Percentiles rank a stretch among this genome's conserved stretches.
Conservation (phyloP, 1,284 basidiomycete species). For the Ceratobasidium sp. region DNA sequence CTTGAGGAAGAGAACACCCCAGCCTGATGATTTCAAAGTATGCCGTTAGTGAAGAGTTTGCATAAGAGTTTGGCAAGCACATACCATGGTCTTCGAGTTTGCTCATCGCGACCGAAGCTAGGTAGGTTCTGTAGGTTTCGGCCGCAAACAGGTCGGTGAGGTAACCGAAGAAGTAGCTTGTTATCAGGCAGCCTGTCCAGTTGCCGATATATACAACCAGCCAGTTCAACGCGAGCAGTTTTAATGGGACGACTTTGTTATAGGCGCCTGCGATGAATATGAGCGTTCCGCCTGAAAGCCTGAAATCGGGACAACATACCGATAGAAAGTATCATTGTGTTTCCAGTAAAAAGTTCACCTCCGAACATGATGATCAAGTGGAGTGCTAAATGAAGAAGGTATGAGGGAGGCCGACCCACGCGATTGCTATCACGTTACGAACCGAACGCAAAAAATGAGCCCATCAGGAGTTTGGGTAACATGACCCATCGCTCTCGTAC, state of each 20-base stretch:
- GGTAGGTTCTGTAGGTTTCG: conserved; percentile 22
- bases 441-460: conserved; percentile 33
- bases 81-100: conserved; percentile 24
- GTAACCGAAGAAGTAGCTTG: conserved; percentile 43
- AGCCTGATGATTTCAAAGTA: too few relatives aligned
- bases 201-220: conserved; percentile 44
- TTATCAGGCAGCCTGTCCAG: conserved; percentile 43
- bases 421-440: conserved; percentile 25
- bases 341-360: conserved; percentile 45
- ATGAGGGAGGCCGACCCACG: conserved; percentile 36
- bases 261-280: neutral
- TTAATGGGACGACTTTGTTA: conserved; percentile 1
- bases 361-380: conserved; percentile 41
- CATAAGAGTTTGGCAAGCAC: neutral
- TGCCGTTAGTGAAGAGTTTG: too few relatives aligned
- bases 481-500: conserved; percentile 35
- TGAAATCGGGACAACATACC: conserved; percentile 36
- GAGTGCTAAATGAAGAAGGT: conserved; percentile 31
- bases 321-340: conserved; percentile 43
- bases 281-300: neutral
- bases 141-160: conserved; percentile 42
- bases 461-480: conserved; percentile 11
- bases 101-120: neutral
- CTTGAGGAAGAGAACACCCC: conserved; percentile 44
- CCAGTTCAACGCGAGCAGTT: conserved; percentile 38